A percentile compares a stretch with the other conserved stretches of the same genome.
Conservation (phyloP, 73 alveolate species). For the Effrenium voratum region DNA sequence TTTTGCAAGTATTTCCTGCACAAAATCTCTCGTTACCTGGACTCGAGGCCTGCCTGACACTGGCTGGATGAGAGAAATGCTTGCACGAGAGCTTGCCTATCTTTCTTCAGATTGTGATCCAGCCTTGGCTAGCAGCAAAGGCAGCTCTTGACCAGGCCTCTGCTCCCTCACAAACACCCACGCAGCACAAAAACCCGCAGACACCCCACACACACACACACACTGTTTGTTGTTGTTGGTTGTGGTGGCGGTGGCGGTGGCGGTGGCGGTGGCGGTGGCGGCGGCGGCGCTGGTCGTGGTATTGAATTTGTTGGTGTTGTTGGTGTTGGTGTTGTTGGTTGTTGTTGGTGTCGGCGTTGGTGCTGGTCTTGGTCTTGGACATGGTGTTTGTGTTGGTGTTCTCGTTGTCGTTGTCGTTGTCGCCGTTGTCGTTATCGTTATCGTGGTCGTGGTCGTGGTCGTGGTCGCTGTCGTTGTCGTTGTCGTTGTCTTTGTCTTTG, state of each 20-base stretch:
- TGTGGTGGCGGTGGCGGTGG: not conserved
- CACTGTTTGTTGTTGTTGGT: not conserved
- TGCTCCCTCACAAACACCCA: not conserved
- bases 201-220: too few species aligned
- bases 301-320: not conserved
- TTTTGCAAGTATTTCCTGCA: slow-evolving; percentile 69
- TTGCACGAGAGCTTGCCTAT: not conserved
- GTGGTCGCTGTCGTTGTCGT: not conserved
- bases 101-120: slow-evolving; percentile 75
- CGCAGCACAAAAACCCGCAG: not conserved
- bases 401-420: not conserved
- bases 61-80: not conserved
- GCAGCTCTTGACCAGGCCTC: not conserved
- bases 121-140: slow-evolving; percentile 8
- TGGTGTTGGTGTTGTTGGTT: not conserved
- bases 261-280: slow-evolving; percentile 3
- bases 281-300: not conserved
- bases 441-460: not conserved
- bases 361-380: not conserved
- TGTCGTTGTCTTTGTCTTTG: not conserved
- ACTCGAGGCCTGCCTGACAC: not conserved
- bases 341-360: not conserved
- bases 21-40: not conserved
- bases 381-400: not conserved
- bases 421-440: not conserved